Evolutionary conservation across 164 flowering plant species (phyloP).

Genomic region (Nymphaea thermarum): DNA sequence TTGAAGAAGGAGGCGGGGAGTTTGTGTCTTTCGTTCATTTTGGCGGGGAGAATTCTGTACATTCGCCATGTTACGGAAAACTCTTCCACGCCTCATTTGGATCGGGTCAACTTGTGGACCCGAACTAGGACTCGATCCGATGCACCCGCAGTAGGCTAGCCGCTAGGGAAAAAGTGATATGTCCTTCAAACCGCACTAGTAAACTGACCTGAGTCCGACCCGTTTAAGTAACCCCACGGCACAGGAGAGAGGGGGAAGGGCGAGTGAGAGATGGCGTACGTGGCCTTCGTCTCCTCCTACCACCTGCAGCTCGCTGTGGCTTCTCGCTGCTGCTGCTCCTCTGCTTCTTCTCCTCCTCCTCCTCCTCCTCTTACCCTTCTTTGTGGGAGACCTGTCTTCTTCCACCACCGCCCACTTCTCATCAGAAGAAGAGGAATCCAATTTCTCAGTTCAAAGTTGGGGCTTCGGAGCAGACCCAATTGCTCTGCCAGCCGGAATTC

Average conservation of each 20-base stretch:
- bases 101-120: too few species aligned
- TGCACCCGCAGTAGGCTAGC: too few species aligned
- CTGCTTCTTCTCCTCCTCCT: not conserved
- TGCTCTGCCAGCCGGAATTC: not conserved
- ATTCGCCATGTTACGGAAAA: too few species aligned
- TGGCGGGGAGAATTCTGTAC: too few species aligned
- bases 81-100: too few species aligned
- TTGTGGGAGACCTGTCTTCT: not conserved
- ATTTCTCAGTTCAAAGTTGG: not conserved
- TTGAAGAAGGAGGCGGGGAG: too few species aligned
- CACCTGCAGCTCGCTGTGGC: not conserved
- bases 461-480: not conserved
- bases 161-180: too few species aligned
- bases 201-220: too few species aligned
- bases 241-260: not conserved
- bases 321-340: not conserved
- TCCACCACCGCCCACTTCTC: not conserved
- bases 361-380: not conserved
- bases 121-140: too few species aligned
- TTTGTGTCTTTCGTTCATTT: too few species aligned
- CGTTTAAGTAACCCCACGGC: not conserved
- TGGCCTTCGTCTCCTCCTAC: not conserved
- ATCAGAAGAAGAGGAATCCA: not conserved
- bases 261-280: not conserved
- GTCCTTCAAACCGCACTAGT: too few species aligned